Base-by-base conservation (phyloP, 1,284 basidiomycete genomes). In the Flammula alnicola region DNA sequence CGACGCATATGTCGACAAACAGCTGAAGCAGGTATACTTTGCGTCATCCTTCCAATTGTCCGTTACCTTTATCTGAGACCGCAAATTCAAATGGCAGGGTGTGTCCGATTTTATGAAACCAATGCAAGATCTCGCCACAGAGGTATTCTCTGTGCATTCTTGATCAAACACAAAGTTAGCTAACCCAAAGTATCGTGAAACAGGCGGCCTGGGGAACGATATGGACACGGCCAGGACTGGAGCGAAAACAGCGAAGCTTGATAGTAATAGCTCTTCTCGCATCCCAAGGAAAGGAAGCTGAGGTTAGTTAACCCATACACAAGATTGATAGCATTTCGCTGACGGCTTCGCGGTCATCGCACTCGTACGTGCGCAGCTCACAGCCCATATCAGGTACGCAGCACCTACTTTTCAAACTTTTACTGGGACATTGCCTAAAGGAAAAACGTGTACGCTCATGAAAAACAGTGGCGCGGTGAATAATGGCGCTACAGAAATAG, bases 121-220 rank as follows among this genome's bases (percentile, higher is more conserved):
- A 1, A 74, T 75, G 70, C 73, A 74, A 58, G 66, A 75, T 65
- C 58, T 75, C 22, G 66, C 70, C n/a, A 74, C 72, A 16, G 71
- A 73, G 63, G 69, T 67, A 40, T 11, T 27, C 23, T 49, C 40
- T 23, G 12, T 25, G 14, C n/a, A 10, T 16, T 37, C 14, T 6
- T 6, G 6, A 4, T 20, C 5, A 14, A 16, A 26, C 27, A 36
- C 19, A 19, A 19, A 8, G 14, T 11, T 14, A 10, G 14, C 25
- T 27, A 20, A 20, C 25, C 14, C 27, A 10, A 47, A 6, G 11
- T 27, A 30, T 30, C 25, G n/a, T 29, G n/a, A 10, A 33, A 8
- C 32, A 71, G 69, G 68, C 66, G 12, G 73, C 66, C 5, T 75
- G 73, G 73, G 73, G 73, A 10, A 71, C 70, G 3, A 73, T 74